Conservation (phyloP, 2,329 filamentous ascomycete species). For the Sclerotinia nivalis region DNA sequence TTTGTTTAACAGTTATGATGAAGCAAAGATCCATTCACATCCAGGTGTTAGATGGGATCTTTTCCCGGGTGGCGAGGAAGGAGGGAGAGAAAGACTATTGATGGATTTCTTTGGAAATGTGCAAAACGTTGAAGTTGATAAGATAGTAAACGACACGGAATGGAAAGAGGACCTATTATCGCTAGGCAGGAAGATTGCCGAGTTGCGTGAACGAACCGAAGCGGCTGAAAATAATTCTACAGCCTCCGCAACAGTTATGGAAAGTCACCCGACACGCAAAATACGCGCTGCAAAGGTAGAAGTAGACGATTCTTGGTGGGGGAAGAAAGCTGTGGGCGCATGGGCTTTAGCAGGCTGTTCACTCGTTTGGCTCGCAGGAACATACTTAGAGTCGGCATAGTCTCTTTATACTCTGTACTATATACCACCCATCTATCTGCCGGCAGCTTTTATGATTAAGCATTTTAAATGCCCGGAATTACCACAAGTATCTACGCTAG, state of each 20-base stretch:
- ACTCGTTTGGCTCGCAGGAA: constrained; percentile 58
- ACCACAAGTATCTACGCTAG: neutral
- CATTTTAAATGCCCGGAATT: neutral
- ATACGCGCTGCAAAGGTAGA: constrained; percentile 59
- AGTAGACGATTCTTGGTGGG: constrained; percentile 67
- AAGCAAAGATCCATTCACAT: constrained; percentile 88
- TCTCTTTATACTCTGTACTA: neutral
- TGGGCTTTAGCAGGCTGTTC: constrained; percentile 63
- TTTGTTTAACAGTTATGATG: constrained; percentile 94
- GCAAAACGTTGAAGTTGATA: constrained; percentile 89
- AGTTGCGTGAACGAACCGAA: constrained; percentile 47
- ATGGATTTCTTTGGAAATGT: constrained; percentile 99
- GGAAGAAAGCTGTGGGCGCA: constrained; percentile 63
- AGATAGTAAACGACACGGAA: constrained; percentile 48
- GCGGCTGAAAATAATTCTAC: constrained; percentile 38
- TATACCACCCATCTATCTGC: neutral
- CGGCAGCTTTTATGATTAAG: neutral
- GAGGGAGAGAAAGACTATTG: constrained; percentile 75
- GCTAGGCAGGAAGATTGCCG: constrained; percentile 67
- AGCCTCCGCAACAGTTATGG: constrained; percentile 27
- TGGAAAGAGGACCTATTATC: constrained; percentile 74
- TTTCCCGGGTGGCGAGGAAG: constrained; percentile 81
- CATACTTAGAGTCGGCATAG: constrained; percentile 46
- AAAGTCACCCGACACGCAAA: constrained; percentile 38
- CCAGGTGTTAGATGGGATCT: constrained; percentile 93